Conservation (phyloP, 495 filamentous ascomycete species). For the Neurospora sp. region DNA sequence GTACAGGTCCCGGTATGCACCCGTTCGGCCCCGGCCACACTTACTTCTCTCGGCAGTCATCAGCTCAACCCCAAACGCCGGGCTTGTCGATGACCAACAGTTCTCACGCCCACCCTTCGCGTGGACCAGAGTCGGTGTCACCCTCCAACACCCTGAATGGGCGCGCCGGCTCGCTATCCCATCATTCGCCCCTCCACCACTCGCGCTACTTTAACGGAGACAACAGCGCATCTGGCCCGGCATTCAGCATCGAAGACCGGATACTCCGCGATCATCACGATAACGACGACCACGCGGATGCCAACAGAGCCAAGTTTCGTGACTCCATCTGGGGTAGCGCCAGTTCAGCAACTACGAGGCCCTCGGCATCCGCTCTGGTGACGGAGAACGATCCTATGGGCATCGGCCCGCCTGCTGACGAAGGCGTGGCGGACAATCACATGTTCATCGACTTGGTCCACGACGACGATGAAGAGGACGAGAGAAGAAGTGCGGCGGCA, state of each 20-base stretch:
- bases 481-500: not conserved
- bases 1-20: slow-evolving; percentile 26
- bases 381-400: slow-evolving; percentile 21
- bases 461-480: slow-evolving; percentile 37
- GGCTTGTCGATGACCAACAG: slow-evolving; percentile 21
- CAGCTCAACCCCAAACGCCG: slow-evolving; percentile 30
- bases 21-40: slow-evolving; percentile 22
- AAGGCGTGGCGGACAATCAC: slow-evolving; percentile 36
- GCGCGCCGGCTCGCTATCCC: slow-evolving; percentile 8
- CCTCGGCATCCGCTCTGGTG: not conserved
- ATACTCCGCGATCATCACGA: slow-evolving; percentile 27
- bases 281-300: slow-evolving; percentile 18
- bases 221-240: slow-evolving; percentile 19
- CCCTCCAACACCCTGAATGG: slow-evolving; percentile 22
- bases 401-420: slow-evolving; percentile 22
- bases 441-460: slow-evolving; percentile 46
- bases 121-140: slow-evolving; percentile 14
- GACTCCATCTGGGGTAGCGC: slow-evolving; percentile 29
- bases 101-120: slow-evolving; percentile 21
- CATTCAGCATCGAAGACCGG: slow-evolving; percentile 31
- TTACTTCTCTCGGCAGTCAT: slow-evolving; percentile 27
- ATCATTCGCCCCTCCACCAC: slow-evolving; percentile 19
- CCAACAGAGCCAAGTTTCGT: slow-evolving; percentile 22
- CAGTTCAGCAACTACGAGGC: slow-evolving; percentile 14
- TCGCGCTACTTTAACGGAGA: slow-evolving; percentile 29